Evolutionary conservation across 345 rosid genomes (phyloP).

Genomic region (Euphorbia peplus): DNA sequence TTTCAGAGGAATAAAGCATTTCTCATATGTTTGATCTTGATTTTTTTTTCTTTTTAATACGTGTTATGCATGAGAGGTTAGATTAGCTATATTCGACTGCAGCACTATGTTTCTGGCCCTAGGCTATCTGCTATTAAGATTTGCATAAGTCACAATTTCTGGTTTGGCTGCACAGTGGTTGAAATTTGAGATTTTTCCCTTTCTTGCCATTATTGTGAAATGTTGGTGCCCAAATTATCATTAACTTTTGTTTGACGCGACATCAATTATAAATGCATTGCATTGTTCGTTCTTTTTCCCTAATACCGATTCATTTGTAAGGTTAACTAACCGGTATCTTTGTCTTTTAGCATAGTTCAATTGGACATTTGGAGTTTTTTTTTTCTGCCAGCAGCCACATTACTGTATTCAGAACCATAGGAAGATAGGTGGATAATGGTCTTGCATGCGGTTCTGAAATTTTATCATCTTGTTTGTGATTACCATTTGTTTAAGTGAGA

Average conservation of each 20-base stretch:
- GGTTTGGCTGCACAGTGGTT: neutral
- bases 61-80: too few species aligned
- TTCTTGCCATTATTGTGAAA: conserved; percentile 3
- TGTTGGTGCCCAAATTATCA: conserved; percentile 2
- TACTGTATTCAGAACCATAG: neutral
- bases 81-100: neutral
- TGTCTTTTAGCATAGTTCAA: neutral
- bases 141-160: neutral
- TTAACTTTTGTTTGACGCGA: neutral
- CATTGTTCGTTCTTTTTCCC: neutral
- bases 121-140: neutral
- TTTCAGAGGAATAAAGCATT: too few species aligned
- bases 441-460: too few species aligned
- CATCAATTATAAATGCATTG: neutral
- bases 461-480: too few species aligned
- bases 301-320: neutral
- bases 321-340: neutral
- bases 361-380: neutral
- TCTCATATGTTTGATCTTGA: neutral
- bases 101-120: neutral
- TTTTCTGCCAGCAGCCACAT: neutral
- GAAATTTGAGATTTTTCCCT: neutral
- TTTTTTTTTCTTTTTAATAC: too few species aligned
- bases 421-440: too few species aligned
- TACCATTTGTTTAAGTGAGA: too few species aligned